Conservation (phyloP, 2,329 filamentous ascomycete genomes). For the Ophiostoma fasciatum region DNA sequence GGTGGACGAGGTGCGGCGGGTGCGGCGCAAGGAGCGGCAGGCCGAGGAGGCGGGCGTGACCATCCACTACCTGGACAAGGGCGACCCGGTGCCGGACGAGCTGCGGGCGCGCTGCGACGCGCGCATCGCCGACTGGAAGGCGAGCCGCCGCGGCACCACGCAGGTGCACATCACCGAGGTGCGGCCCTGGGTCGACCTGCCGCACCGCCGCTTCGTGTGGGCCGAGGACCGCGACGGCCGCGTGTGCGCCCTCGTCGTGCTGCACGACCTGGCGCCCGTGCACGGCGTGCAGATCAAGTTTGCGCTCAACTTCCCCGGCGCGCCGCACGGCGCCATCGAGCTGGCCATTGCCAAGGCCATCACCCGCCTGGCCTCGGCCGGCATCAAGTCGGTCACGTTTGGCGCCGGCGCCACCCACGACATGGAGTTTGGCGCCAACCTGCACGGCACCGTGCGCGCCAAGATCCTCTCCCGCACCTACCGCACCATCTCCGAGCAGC, state of each 20-base stretch:
- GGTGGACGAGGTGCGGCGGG: slow-evolving; percentile 30
- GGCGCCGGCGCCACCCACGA: slow-evolving; percentile 65
- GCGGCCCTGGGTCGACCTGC: slow-evolving; percentile 70
- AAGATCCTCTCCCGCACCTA: slow-evolving; percentile 75
- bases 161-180: slow-evolving; percentile 89
- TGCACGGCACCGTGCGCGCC: slow-evolving; percentile 65
- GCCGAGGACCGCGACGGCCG: slow-evolving; percentile 58
- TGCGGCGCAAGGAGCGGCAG: slow-evolving; percentile 62
- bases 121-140: slow-evolving; percentile 66
- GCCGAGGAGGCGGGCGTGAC: slow-evolving; percentile 75
- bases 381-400: slow-evolving; percentile 62
- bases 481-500: slow-evolving; percentile 64
- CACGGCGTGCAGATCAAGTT: slow-evolving; percentile 94
- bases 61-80: slow-evolving; percentile 45
- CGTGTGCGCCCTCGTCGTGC: slow-evolving; percentile 63
- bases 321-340: slow-evolving; percentile 80
- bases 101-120: slow-evolving; percentile 54
- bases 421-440: slow-evolving; percentile 65
- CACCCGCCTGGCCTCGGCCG: slow-evolving; percentile 31
- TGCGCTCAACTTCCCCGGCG: slow-evolving; percentile 79
- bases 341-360: slow-evolving; percentile 61
- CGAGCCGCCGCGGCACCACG: slow-evolving; percentile 58
- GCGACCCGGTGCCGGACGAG: slow-evolving; percentile 43
- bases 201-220: slow-evolving; percentile 76
- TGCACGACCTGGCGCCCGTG: slow-evolving; percentile 65